Base-by-base conservation (phyloP, 2,329 filamentous ascomycete genomes). In the Alternaria triticimaculans region DNA sequence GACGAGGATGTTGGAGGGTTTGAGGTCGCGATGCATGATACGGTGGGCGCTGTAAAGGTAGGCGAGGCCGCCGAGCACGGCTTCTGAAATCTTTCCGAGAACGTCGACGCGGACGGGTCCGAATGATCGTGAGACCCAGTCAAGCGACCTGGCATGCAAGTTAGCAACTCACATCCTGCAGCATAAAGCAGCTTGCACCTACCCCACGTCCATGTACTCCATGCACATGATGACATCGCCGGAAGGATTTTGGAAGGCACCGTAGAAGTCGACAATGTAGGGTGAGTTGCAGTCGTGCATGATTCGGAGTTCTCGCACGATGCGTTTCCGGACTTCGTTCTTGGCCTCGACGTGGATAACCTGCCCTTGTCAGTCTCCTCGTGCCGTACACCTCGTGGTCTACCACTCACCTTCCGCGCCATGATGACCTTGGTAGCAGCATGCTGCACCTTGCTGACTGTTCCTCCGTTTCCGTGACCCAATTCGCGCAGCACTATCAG, bases 121-220 rank as follows among this genome's bases (percentile, higher is more conserved):
- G 76, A 98, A 98, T 66, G 95, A 92, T 77, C 93, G 94, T 1
- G 96, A 97, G 65, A 99, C 93, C 70, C 92, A 89, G 81, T 99
- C 96, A 55, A 99, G 89, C 26, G 96, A 92, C 55, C 96, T 97
- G 78, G 67, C 54, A 48, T 25, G 12, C 9, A 28, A 43, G 65
- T 75, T 56, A 75, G 73, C 48, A 49, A 11, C 30, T 60, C 21
- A 46, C n/a, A 44, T 7, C 10, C 9, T 26, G 25, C 26, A 18
- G 28, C 20, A 23, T 61, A 56, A n/a, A 50, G 41, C 11, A 37
- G 59, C 48, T 49, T 46, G 48, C 9, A 84, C 92, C 82, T 87
- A 98, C 96, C 96, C 96, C 79, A 95, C 93, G 82, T 99, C 96
- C 93, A 97, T 97, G 80, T 99, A 98, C 81, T 99, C 96, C 96